Evolutionary conservation across 129 eudicot species (phyloP), one percentile per base, ranked within the genome.

Genomic region (Oenanthe sinensis): DNA sequence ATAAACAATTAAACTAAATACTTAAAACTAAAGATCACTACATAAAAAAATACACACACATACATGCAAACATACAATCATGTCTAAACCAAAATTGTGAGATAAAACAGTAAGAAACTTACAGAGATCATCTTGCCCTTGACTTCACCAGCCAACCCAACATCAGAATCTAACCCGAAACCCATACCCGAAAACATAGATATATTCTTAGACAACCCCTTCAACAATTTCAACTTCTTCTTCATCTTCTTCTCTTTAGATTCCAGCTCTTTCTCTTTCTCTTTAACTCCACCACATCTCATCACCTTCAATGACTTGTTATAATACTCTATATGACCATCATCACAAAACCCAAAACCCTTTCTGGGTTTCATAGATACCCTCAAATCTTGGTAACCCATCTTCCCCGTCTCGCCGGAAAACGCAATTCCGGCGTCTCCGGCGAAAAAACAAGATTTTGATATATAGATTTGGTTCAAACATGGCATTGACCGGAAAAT

Each of bases 61-160:
- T 11, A 49, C 17, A 5, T 69, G 3, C 17, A 43, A 3, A 1
- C 0, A 63, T 10, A 71, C 6, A 19, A 39, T 8, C 30, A 22
- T 3, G 8, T 5, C 3, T 7, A 42, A 44, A 24, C 28, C 3
- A 43, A 72, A 10, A 60, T 71, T 0, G 5, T 16, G 37, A 43
- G 30, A 26, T 14, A 9, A 33, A 33, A 63, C 71, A 40, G 3
- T 74, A 17, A 52, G 67, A 10, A 11, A 50, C 92, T 78, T 91
- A 94, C 98, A 91, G 96, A 85, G 44, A 89, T 85, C 84, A 79
- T 89, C 63, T 84, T 70, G 15, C 86, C 89, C 24, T 85, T 88
- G 2, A 85, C 86, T 81, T 86, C 86, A 63, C 89, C 86, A 77
- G 73, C 85, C 80, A 89, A 77, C 12, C 71, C 86, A 60, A 39